phyloP scores from a whole-genome alignment of 768 basidiomycete genomes.

The Trametes cingulata region DNA sequence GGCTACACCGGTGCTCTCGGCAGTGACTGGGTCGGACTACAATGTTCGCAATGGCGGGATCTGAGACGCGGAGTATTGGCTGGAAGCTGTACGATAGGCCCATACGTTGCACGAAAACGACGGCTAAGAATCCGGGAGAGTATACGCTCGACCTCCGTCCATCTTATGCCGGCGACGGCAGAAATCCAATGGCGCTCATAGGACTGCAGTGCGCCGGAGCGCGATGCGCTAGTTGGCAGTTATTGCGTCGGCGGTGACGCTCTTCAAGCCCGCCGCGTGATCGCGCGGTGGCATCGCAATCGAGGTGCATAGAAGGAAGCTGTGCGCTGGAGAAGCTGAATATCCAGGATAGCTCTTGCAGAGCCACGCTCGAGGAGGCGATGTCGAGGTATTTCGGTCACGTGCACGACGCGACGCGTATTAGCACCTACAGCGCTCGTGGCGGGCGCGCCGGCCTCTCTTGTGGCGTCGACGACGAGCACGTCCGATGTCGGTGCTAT shows the following conservation, averaged over 20 bases:
- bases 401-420: neutral
- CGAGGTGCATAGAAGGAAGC: no score
- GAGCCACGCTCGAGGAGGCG: neutral
- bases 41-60: constrained; percentile 10
- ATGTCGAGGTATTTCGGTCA: neutral
- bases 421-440: neutral
- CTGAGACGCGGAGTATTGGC: neutral
- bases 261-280: no score
- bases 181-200: no score
- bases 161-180: no score
- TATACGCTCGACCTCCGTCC: no score
- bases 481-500: neutral
- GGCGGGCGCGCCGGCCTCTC: neutral
- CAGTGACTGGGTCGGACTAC: constrained; percentile 3
- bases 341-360: neutral
- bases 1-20: constrained; percentile 5
- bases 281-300: no score
- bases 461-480: neutral
- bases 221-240: no score
- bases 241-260: no score
- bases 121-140: no score
- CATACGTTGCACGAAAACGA: neutral
- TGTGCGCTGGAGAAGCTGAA: neutral
- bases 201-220: no score
- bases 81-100: neutral